phyloP scores from a whole-genome alignment of 2,329 filamentous ascomycete species.

The Cordyceps farinosa region DNA sequence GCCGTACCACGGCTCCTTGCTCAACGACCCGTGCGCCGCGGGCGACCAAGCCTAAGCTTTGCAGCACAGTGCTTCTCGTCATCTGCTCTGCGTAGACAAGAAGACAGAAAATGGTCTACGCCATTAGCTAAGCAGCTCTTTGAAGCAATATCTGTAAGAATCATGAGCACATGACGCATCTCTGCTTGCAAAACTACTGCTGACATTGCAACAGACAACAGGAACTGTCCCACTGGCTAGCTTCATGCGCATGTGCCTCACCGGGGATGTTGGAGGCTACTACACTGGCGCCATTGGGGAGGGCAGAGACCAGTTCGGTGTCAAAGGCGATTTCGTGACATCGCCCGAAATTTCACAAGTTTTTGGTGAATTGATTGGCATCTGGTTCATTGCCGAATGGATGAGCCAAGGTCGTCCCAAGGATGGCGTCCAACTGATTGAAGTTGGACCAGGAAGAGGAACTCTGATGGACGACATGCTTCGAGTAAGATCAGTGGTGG shows the following conservation, averaged over 20 bases:
- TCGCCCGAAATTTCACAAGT: slow-evolving; percentile 97
- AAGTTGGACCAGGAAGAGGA: slow-evolving; percentile 89
- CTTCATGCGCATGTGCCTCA: slow-evolving; percentile 98
- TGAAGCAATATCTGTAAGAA: slow-evolving; percentile 74
- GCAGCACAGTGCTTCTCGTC: slow-evolving; percentile 25
- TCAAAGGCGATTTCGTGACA: slow-evolving; percentile 91
- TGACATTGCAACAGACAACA: slow-evolving; percentile 51
- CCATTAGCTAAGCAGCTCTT: slow-evolving; percentile 83
- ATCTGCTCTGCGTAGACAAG: slow-evolving; percentile 23
- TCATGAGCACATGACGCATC: not conserved
- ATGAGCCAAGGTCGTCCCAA: slow-evolving; percentile 77
- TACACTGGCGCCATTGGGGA: slow-evolving; percentile 73
- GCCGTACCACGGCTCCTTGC: slow-evolving; percentile 15
- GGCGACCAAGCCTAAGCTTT: slow-evolving; percentile 2
- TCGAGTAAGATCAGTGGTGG: slow-evolving; percentile 53
- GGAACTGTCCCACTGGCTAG: slow-evolving; percentile 88
- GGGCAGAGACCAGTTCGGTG: slow-evolving; percentile 83
- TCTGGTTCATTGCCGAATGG: slow-evolving; percentile 98
- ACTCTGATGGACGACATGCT: slow-evolving; percentile 97
- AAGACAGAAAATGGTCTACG: slow-evolving; percentile 76
- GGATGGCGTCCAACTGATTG: slow-evolving; percentile 80
- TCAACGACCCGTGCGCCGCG: not conserved
- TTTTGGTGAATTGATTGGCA: slow-evolving; percentile 88
- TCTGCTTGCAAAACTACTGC: not conserved
- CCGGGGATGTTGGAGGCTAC: slow-evolving; percentile 85